Evolutionary conservation across 2,329 filamentous ascomycete species (phyloP), one percentile per base, ranked within the genome.

Genomic region (Aspergillus aculeatinus): DNA sequence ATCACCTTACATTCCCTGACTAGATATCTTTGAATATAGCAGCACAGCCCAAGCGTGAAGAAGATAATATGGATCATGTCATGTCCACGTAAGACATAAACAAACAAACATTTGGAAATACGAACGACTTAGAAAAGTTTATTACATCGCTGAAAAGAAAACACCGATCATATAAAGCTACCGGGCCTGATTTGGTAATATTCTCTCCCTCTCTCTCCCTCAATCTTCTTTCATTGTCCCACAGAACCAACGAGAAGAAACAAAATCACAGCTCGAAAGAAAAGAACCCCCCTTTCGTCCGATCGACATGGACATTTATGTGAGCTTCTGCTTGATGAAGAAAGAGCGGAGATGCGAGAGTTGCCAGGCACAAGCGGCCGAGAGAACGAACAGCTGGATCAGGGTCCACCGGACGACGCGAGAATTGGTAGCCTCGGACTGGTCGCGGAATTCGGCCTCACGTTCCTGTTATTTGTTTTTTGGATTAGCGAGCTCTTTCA

Each of bases 321-420:
- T 98, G 76, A 99, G 87, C 85, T 99, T 99, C 83, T 98, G 94
- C 85, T 99, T 99, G 83, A 99, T 99, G 82, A 99, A 99, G 85
- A 99, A 99, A 51, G 91, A 90, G 68, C 95, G 86, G 70, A 99
- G 85, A 79, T 99, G 94, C 57, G 92, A 96, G 51, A 99, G 83
- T 79, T 99, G 95, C 95, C 95, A 99, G 63, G 92, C 91, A 80
- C 95, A 99, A 35, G 95, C 96, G 58, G 89, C 83, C 58, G 88
- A 91, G 57, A 99, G 83, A 42, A 98, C 87, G 55, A 87, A 84
- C 62, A 98, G 81, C 79, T 99, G 95, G 67, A 98, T 89, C 66
- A 97, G 73, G 67, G 95, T 94, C 94, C 95, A 99, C 69, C 92
- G 88, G 54, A 98, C 87, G 65, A 98, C 94, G 71, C 94, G 89